Conservation (phyloP, 495 filamentous ascomycete genomes). For the Aspergillus carlsbadensis region DNA sequence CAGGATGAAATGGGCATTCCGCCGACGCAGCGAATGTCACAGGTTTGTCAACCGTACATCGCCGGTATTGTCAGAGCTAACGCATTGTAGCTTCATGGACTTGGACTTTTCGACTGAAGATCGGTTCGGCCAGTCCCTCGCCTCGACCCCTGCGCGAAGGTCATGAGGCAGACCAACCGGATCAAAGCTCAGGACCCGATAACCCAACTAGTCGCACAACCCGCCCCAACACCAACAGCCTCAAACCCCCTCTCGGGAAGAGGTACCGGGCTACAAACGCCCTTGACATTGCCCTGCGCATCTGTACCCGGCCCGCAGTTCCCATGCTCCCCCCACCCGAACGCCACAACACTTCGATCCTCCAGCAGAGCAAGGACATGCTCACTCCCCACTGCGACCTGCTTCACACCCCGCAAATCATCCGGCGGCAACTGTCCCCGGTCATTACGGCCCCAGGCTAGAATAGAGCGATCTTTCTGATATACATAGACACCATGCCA, state of each 20-base stretch:
- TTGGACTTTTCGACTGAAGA: constrained; percentile 46
- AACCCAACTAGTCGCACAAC: constrained; percentile 88
- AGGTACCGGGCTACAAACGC: constrained; percentile 60
- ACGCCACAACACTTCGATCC: constrained; percentile 63
- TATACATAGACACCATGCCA: constrained; percentile 80
- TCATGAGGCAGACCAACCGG: no score
- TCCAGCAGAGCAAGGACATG: constrained; percentile 69
- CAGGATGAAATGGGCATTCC: constrained; percentile 45
- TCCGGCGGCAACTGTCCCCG: constrained; percentile 73
- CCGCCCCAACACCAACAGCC: constrained; percentile 65
- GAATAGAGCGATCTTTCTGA: constrained; percentile 32
- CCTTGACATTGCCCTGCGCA: constrained; percentile 63
- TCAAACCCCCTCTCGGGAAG: constrained; percentile 31
- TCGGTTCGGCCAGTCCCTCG: not conserved
- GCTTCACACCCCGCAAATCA: constrained; percentile 46
- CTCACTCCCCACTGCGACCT: constrained; percentile 81
- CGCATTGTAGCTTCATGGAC: constrained; percentile 35
- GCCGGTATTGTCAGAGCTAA: constrained; percentile 16
- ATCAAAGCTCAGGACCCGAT: constrained; percentile 42
- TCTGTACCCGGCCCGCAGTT: constrained; percentile 77
- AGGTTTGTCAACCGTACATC: constrained; percentile 28
- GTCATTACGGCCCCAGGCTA: constrained; percentile 74
- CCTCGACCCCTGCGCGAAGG: no score
- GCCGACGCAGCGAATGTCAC: constrained; percentile 52
- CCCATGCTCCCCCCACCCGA: constrained; percentile 98